Evolutionary conservation across 345 rosid species (phyloP).

Genomic region (Mercurialis annua): DNA sequence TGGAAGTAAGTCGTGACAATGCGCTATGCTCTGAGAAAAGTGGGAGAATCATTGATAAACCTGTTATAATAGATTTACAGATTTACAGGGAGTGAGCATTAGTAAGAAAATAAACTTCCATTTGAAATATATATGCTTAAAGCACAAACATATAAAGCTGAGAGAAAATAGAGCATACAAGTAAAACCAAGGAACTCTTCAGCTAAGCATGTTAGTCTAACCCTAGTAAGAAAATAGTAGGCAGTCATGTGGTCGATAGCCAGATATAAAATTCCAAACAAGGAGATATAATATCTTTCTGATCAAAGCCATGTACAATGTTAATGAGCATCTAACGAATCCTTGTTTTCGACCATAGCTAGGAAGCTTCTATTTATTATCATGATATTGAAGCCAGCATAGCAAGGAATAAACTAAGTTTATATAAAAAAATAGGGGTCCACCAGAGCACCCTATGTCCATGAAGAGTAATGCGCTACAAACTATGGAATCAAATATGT

Average conservation of each 20-base stretch:
- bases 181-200: constrained; percentile 1
- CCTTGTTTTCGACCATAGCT: neutral
- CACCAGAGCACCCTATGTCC: neutral
- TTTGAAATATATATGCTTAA: neutral
- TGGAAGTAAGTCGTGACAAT: constrained; percentile 72
- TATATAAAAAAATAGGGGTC: too few species aligned
- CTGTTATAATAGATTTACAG: constrained; percentile 36
- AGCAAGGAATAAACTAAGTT: neutral
- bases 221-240: neutral
- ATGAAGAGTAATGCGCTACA: neutral
- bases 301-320: neutral
- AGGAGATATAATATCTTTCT: neutral
- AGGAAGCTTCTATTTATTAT: neutral
- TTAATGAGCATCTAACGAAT: neutral
- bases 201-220: neutral
- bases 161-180: neutral
- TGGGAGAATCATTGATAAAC: constrained; percentile 76
- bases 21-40: constrained; percentile 67
- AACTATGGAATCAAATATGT: neutral
- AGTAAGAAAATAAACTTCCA: neutral
- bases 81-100: constrained; percentile 3
- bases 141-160: neutral
- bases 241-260: neutral
- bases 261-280: neutral
- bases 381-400: neutral